Evolutionary conservation across 75 land plant species (phyloP), one percentile per base, ranked within the genome.

Genomic region (Pinus albicaulis): DNA sequence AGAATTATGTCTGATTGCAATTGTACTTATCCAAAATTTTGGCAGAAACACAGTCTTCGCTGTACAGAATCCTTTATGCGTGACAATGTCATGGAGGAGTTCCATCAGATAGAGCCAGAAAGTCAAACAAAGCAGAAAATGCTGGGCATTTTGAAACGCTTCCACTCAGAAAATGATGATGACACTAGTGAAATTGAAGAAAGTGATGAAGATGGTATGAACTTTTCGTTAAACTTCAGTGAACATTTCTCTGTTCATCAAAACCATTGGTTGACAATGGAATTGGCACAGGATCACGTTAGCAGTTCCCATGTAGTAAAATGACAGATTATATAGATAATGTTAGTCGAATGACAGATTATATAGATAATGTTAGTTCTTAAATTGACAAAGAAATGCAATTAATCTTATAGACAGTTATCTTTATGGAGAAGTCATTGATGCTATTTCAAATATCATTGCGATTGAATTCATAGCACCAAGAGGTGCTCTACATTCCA

Each of bases 1-100:
- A 48, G 12, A 8, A 48, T 48, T 48, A 48, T 48, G 53, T 11
- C 53, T 48, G 12, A 48, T 48, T 48, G 53, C 11, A 48, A 48
- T 48, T 48, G 53, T 48, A 10, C 53, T 48, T 48, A 48, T 48
- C 7, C 52, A 59, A 59, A 19, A n/a, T 59, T 59, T 59, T 79
- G 60, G 61, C 88, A 95, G 98, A 76, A 84, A 53, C 99, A 96
- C 71, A 94, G 95, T 63, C 56, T 81, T 59, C 86, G 91, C 13
- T 96, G 99, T 84, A 91, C 98, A 31, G 99, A 96, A 62, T 88
- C 94, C 0, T 96, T 96, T 76, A 92, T 85, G 87, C 83, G 87
- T 38, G 99, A 96, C 26, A 96, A 96, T 88, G 98, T 96, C 1
- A 60, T 86, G 76, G 83, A 80, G 64, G 94, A 92, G 82, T 66